Percentiles rank a stretch among this genome's conserved stretches.
phyloP scores from a whole-genome alignment of 257 asterid species.

The Rehmannia glutinosa region DNA sequence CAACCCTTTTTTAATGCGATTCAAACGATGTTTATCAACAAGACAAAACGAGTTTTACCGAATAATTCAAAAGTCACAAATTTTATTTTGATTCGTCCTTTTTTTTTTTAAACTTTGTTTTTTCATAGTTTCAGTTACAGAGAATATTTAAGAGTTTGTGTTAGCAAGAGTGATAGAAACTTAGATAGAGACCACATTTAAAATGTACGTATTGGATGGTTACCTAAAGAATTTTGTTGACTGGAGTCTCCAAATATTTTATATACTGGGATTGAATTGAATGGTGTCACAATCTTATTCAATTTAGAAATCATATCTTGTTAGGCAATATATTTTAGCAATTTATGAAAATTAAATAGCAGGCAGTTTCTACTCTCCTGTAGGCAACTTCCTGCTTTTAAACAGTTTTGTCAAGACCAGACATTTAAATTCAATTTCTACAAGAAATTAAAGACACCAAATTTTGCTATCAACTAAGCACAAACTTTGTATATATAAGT shows the following conservation, averaged over 20 bases:
- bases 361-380: not conserved
- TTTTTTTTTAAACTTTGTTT: no score
- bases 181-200: no score
- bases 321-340: not conserved
- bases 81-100: no score
- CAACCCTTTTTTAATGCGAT: no score
- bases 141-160: no score
- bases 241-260: not conserved
- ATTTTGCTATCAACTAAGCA: not conserved
- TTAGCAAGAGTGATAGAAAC: no score
- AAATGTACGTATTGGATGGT: not conserved
- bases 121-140: no score
- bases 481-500: no score
- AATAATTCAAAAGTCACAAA: no score
- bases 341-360: not conserved
- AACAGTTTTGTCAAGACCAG: not conserved
- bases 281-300: not conserved
- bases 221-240: not conserved
- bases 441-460: not conserved
- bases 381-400: not conserved
- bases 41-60: not conserved
- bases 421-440: not conserved
- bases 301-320: not conserved
- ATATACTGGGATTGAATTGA: no score
- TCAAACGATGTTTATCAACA: not conserved